Base-by-base conservation (phyloP, 169 alveolate species). In the Plasmodium gonderi region DNA sequence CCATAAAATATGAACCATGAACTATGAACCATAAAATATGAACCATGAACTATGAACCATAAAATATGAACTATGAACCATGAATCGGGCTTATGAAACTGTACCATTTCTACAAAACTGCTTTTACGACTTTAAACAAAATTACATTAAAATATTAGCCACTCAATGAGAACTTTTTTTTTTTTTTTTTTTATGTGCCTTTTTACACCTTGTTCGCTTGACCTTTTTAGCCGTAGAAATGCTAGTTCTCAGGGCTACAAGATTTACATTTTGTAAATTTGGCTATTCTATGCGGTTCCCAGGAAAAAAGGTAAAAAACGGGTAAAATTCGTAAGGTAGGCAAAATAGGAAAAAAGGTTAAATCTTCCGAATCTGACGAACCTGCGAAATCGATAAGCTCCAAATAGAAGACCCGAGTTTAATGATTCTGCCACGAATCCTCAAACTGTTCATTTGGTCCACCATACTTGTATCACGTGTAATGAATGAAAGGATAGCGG, bases 401-500 rank as follows among this genome's bases (percentile, higher is more conserved):
- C 6, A 54, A 31, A n/a, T 36, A 40, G 31, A 12, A 14, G 42
- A 20, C 81, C 38, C 42, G 26, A 47, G 29, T 72, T 83, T 69
- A 49, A 83, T 83, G 92, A 23, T 83, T 83, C 83, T 31, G 17
- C 49, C n/a, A 38, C 75, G 54, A 31, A 49, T 64, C 17, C 26
- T 23, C 17, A 72, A 83, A 49, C 26, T 83, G 49, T 29, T 83
- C 20, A 12, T 72, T 83, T 80, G 31, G 38, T 67, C 40, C 40
- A 17, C 51, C 42, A 6, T 83, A 45, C 5, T 83, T 54, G 33
- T 33, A 45, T 47, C 77, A 74, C 64, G 65, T 83, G 82, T 72
- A 26, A 83, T 83, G 92, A 83, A 83, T 69, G 26, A 40, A 76
- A 64, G 92, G 92, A 33, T 83, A 17, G 36, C 9, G 3, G 12